Base-by-base conservation (phyloP, 2,329 filamentous ascomycete species). In the Nigrospora osmanthi region DNA sequence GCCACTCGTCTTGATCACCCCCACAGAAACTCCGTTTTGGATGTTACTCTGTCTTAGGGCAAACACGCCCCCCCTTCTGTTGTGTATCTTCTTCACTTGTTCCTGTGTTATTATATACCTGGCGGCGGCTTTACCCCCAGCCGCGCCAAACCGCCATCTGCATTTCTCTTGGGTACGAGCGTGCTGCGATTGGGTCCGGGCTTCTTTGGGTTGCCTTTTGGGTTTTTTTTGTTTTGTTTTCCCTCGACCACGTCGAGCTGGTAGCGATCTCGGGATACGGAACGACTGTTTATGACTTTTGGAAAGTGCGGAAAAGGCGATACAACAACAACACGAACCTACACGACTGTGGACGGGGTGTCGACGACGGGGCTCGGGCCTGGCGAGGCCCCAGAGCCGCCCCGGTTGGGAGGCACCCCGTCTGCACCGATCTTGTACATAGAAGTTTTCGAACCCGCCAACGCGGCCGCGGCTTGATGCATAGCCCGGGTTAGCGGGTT, bases 251-350 rank as follows among this genome's bases (percentile, higher is more conserved):
- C 34, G 19, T 41, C 15, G 39, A 41, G 39, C 39, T 41, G 39
- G 39, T 41, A 28, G 23, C 23, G 23, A 28, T 28, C 23, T 28
- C 23, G 39, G 39, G 34, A 33, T 33, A 41, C 39, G 39, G 34
- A 41, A 17, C 39, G 39, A 41, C 23, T 41, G 39, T 34, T 41
- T 41, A 34, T 33, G 39, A 41, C 32, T 41, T 41, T 16, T 34
- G 32, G 32, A 19, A 19, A 33, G 31, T 32, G 31, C 13, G 19
- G 34, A 19, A 19, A 19, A 19, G 39, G 39, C 12, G 28, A 34
- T 23, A 41, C 32, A 41, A 41, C 12, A 41, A 41, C 12, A 38
- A 16, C 6, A 31, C 15, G 30, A 19, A 40, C 2, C n/a, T 16
- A 17, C 11, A 33, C 3, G 19, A 23, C 9, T 41, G 39, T 31